A percentile compares a stretch with the other conserved stretches of the same genome.
phyloP scores from a whole-genome alignment of 2,329 filamentous ascomycete species.

The Botrytis porri region DNA sequence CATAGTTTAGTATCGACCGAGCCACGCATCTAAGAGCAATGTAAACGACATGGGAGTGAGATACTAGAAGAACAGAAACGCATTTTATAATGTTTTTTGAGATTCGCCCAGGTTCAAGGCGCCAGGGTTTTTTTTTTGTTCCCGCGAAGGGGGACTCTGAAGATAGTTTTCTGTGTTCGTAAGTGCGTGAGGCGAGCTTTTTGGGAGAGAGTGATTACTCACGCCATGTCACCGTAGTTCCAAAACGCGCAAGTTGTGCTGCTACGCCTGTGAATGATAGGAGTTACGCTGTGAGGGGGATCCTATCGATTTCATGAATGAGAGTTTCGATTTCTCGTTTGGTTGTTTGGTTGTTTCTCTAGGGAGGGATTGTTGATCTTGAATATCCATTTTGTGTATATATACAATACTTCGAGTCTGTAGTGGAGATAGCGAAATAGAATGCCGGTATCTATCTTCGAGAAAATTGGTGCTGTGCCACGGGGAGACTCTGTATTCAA shows the following conservation, averaged over 20 bases:
- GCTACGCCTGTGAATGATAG: background rate
- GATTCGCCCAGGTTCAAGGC: background rate
- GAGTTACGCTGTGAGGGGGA: background rate
- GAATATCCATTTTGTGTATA: no score
- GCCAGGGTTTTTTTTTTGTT: background rate
- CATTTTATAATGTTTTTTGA: background rate
- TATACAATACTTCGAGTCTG: no score
- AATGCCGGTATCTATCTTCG: no score
- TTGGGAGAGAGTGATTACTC: no score
- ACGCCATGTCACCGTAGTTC: background rate
- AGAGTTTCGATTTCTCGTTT: background rate
- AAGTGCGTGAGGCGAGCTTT: no score
- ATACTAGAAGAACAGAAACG: background rate
- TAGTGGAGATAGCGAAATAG: no score
- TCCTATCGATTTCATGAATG: background rate
- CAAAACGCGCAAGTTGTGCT: background rate
- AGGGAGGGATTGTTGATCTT: background rate
- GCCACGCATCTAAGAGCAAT: background rate
- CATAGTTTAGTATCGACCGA: background rate
- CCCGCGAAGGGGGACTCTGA: background rate
- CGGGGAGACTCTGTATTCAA: no score
- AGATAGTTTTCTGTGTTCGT: constrained; percentile 9
- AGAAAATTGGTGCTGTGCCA: no score
- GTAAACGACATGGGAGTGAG: background rate
- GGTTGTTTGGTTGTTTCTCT: background rate